Base-by-base conservation (phyloP, 768 basidiomycete genomes). In the Clathrus columnatus region DNA sequence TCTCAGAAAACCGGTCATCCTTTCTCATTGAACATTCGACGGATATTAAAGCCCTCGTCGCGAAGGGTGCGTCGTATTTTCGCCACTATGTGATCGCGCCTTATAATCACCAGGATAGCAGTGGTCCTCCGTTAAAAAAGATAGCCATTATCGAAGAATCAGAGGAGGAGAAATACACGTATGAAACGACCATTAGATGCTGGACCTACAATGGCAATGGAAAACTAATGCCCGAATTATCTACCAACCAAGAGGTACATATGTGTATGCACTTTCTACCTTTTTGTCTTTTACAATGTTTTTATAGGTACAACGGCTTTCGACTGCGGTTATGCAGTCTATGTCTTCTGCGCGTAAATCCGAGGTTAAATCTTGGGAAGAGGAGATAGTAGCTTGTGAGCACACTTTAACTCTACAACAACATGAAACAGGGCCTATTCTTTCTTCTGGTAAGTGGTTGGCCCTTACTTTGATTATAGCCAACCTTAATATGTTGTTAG, bases 311-410 rank as follows among this genome's bases (percentile, higher is more conserved):
- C 77, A 77, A 60, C 63, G 71, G 0, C 70, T 93, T 8, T 72
- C 81, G 4, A 77, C 84, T 20, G 82, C 79, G 0, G 74, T 95
- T 54, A 84, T 96, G 82, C 72, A 76, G 1, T 84, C 92, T 1
- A 73, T 91, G 62, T 91, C 92, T 0, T 94, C 91, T 1, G 87
- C 91, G 0, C 88, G 92, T 48, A 87, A 95, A 65, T 91, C 87
- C 0, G 93, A 97, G 64, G 87, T 99, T 48, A 87, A 96, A 69
- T 87, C 96, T 5, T 99, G 96, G 96, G 92, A 98, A 67, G 94
- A 97, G 68, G 95, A 97, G 61, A 85, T 96, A 42, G 63, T 73
- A 0, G 70, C 91, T 6, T 99, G 96, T 75, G 85, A 91, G 64
- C 96, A 99, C 60, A 77, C 83, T 7, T 67, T 79, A 10, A 73